phyloP scores from a whole-genome alignment of 192 early-diverging fungal genomes.

The Umbelopsis vinacea region DNA sequence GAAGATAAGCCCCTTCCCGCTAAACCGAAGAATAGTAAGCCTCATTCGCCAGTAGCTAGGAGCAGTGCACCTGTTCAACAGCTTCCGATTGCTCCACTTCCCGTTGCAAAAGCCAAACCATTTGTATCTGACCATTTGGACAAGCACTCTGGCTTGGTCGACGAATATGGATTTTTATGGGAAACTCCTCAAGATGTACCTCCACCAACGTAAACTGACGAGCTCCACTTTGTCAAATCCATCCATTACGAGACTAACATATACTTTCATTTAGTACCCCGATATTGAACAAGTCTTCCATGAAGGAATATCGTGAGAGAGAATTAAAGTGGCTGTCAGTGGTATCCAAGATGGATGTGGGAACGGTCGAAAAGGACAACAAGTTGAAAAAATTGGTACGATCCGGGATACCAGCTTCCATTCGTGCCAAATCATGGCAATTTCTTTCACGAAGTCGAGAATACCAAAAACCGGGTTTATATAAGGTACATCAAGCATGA shows the following conservation, averaged over 20 bases:
- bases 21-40: neutral
- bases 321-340: conserved; percentile 50
- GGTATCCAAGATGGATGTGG: conserved; percentile 42
- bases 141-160: conserved; percentile 4
- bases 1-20: neutral
- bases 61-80: neutral
- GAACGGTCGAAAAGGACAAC: conserved; percentile 44
- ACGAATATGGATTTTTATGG: conserved; percentile 35
- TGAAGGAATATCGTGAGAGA: conserved; percentile 47
- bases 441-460: conserved; percentile 60
- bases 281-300: conserved; percentile 18
- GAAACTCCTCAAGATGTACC: neutral
- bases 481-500: conserved; percentile 33
- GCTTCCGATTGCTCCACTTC: neutral
- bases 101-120: neutral
- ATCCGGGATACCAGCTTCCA: conserved; percentile 69
- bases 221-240: neutral
- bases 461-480: conserved; percentile 54
- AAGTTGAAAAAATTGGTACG: conserved; percentile 76
- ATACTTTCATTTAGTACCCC: neutral
- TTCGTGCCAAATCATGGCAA: conserved; percentile 74
- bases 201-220: conserved; percentile 5
- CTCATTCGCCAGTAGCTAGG: neutral
- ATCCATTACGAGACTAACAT: no score
- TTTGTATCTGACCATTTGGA: neutral